phyloP scores from a whole-genome alignment of 257 asterid genomes.

The Solanum tacnaense region DNA sequence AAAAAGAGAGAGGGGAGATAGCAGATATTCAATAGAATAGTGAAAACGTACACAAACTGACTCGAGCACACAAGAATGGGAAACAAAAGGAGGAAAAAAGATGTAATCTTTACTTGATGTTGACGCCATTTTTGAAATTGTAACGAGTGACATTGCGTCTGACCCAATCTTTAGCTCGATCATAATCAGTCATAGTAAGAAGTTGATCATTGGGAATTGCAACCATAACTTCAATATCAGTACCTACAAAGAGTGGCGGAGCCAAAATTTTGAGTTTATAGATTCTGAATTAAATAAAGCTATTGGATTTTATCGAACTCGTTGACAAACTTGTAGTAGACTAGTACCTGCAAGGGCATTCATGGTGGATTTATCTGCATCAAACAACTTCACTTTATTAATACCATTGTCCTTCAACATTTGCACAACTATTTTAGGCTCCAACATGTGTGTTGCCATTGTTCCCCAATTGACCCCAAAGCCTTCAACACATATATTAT shows the following conservation, averaged over 20 bases:
- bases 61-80: background rate
- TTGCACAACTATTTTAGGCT: background rate
- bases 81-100: background rate
- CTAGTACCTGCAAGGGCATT: constrained; percentile 2
- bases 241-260: background rate
- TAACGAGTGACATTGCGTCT: constrained; percentile 3
- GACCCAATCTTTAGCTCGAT: constrained; percentile 6
- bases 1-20: no score
- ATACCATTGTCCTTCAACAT: constrained; percentile 3
- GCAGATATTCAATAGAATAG: background rate
- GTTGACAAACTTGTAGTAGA: background rate
- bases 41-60: background rate
- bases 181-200: constrained; percentile 1
- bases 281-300: background rate
- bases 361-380: constrained; percentile 1
- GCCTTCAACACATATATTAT: background rate
- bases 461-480: constrained; percentile 11
- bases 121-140: constrained; percentile 2
- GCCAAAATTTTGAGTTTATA: background rate
- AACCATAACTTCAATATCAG: constrained; percentile 7
- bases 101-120: background rate
- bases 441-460: constrained; percentile 1
- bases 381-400: constrained; percentile 3
- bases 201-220: constrained; percentile 9
- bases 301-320: background rate